phyloP scores from a whole-genome alignment of 116 monocot genomes.

The Iris pallida region DNA sequence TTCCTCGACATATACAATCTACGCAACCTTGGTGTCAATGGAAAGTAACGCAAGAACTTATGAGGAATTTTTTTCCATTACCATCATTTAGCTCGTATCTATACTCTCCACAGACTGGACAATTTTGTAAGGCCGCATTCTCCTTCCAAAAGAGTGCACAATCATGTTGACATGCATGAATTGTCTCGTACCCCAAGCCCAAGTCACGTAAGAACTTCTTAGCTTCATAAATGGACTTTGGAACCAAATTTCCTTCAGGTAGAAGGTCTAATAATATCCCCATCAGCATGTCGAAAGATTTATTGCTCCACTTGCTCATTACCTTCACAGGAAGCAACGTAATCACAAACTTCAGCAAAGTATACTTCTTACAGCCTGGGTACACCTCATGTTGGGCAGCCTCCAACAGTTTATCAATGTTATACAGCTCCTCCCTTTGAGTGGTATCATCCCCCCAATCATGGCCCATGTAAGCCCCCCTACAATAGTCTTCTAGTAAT shows the following conservation, averaged over 20 bases:
- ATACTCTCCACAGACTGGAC: neutral
- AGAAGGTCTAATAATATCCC: neutral
- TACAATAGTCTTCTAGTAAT: neutral
- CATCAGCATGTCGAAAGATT: neutral
- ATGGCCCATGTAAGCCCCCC: neutral
- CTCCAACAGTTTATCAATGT: too few species aligned
- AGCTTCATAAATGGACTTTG: neutral
- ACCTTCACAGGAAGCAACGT: too few species aligned
- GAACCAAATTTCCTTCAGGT: neutral
- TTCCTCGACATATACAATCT: conserved; percentile 8
- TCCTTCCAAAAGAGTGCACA: conserved; percentile 6
- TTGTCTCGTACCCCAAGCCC: neutral
- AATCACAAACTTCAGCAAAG: neutral
- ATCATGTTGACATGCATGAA: neutral
- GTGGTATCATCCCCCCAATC: neutral
- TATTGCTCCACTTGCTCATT: neutral
- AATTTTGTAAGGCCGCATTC: neutral
- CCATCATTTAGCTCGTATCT: neutral
- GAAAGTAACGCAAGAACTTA: conserved; percentile 9
- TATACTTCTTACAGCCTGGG: neutral
- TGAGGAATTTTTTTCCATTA: neutral
- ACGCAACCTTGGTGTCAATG: conserved; percentile 1
- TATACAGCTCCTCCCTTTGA: neutral
- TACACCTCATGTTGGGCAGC: neutral
- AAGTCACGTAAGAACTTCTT: neutral